phyloP scores from a whole-genome alignment of 208 protist species.

The Trypanosomatidae sp. region DNA sequence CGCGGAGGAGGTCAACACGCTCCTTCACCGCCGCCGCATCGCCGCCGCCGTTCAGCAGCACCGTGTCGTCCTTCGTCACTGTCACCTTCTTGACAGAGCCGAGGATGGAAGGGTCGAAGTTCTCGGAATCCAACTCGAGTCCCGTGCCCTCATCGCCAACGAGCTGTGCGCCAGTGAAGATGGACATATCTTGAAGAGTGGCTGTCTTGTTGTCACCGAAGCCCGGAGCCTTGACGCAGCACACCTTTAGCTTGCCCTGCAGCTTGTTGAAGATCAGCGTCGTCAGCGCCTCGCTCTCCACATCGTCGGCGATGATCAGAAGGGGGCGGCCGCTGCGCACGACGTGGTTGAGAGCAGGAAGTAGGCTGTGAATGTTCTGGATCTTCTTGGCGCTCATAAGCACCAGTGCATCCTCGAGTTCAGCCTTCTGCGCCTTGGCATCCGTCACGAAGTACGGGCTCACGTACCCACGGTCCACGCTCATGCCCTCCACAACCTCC shows the following conservation, averaged over 20 bases:
- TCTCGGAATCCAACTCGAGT: conserved; percentile 82
- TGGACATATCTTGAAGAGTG: conserved; percentile 98
- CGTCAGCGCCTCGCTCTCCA: conserved; percentile 97
- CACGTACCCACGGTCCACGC: conserved; percentile 97
- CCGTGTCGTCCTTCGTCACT: conserved; percentile 97
- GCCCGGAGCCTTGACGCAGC: conserved; percentile 97
- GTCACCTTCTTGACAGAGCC: conserved; percentile 86
- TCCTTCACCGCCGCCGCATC: conserved; percentile 89
- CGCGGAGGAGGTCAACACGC: conserved; percentile 93
- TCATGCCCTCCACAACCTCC: conserved; percentile 98
- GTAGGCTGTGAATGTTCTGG: conserved; percentile 70
- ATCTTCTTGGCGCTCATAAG: conserved; percentile 10
- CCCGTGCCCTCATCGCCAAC: conserved; percentile 94
- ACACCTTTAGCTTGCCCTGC: conserved; percentile 86
- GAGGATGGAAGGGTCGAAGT: conserved; percentile 76
- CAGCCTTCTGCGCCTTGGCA: conserved; percentile 95
- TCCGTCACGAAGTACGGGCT: conserved; percentile 99
- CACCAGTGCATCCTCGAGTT: conserved; percentile 90
- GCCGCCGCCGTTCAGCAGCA: conserved; percentile 97
- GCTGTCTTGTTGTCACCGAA: conserved; percentile 99
- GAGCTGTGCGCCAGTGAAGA: conserved; percentile 96
- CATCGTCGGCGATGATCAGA: conserved; percentile 99
- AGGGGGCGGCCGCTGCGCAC: conserved; percentile 77
- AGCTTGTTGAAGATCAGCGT: conserved; percentile 90
- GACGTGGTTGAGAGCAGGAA: conserved; percentile 93